These are phyloP conservation scores for Pelargonium fulgidum DNA, from an alignment of 441 rosid genomes.

Conservation along the genomic window DNA sequence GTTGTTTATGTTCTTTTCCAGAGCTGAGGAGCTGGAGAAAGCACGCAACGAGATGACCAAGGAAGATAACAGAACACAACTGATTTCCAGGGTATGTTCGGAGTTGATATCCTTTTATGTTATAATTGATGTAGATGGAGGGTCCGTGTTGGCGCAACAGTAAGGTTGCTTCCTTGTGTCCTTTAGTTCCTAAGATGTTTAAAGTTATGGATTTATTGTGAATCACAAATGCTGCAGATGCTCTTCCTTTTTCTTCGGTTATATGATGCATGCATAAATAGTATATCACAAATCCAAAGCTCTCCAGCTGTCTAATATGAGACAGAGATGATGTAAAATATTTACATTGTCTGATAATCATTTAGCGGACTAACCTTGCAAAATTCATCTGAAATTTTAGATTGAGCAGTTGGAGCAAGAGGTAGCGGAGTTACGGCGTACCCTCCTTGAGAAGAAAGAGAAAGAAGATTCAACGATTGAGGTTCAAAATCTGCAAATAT, in stretches of 20 bases:
- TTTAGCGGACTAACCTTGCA: constrained; percentile 10
- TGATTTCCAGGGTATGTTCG: constrained; percentile 49
- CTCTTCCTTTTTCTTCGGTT: neutral
- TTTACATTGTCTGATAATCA: neutral
- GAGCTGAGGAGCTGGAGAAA: constrained; percentile 71
- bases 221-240: neutral
- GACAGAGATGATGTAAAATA: neutral
- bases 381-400: constrained; percentile 28
- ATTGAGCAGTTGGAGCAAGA: constrained; percentile 56
- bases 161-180: neutral
- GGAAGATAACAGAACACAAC: constrained; percentile 53
- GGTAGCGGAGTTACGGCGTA: constrained; percentile 38
- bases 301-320: neutral
- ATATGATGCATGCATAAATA: neutral
- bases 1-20: constrained; percentile 22
- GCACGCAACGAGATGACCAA: constrained; percentile 70
- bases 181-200: neutral
- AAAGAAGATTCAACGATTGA: constrained; percentile 60
- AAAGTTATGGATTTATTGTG: neutral
- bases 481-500: constrained; percentile 28
- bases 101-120: constrained; percentile 8
- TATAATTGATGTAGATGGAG: neutral
- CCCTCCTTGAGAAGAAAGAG: constrained; percentile 54
- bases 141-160: neutral
- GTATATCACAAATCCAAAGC: neutral